Evolutionary conservation across 2,329 filamentous ascomycete genomes (phyloP).

Genomic region (Grosmannia huntii): DNA sequence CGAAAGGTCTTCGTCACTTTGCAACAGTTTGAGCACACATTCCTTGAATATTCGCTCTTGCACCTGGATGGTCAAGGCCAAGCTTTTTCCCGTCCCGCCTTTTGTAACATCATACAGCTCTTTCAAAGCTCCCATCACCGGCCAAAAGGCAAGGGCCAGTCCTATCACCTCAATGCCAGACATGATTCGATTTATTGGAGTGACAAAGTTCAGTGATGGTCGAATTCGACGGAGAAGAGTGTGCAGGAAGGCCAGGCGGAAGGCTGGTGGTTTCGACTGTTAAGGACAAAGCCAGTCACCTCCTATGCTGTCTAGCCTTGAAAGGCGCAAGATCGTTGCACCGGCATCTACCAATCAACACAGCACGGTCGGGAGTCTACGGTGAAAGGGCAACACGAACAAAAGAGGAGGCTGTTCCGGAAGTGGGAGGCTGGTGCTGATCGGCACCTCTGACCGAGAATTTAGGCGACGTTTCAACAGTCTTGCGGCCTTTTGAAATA

Average conservation of each 20-base stretch:
- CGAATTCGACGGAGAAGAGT: not conserved
- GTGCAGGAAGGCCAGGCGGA: not conserved
- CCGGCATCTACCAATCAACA: not conserved
- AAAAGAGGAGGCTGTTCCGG: not conserved
- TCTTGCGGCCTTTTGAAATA: not conserved
- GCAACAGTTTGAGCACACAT: slow-evolving; percentile 8
- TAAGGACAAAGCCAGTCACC: not conserved
- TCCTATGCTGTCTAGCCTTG: not conserved
- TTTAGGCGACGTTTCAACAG: not conserved
- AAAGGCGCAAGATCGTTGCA: not conserved
- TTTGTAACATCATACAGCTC: slow-evolving; percentile 6
- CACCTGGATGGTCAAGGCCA: slow-evolving; percentile 8
- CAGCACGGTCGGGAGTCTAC: not conserved
- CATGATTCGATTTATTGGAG: slow-evolving; percentile 1
- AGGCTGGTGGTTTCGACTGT: not conserved
- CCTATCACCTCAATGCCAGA: slow-evolving; percentile 9
- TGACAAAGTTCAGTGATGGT: not conserved
- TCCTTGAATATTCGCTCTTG: slow-evolving; percentile 12
- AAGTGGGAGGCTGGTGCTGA: not conserved
- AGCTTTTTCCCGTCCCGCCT: slow-evolving; percentile 5
- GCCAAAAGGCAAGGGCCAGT: slow-evolving; percentile 11
- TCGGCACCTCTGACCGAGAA: not conserved
- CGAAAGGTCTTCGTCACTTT: slow-evolving; percentile 9
- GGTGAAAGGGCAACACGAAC: not conserved
- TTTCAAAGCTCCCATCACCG: slow-evolving; percentile 4